Percentiles rank a stretch among this genome's conserved stretches.
Evolutionary conservation across 441 rosid species (phyloP).

Genomic region (Hura crepitans): DNA sequence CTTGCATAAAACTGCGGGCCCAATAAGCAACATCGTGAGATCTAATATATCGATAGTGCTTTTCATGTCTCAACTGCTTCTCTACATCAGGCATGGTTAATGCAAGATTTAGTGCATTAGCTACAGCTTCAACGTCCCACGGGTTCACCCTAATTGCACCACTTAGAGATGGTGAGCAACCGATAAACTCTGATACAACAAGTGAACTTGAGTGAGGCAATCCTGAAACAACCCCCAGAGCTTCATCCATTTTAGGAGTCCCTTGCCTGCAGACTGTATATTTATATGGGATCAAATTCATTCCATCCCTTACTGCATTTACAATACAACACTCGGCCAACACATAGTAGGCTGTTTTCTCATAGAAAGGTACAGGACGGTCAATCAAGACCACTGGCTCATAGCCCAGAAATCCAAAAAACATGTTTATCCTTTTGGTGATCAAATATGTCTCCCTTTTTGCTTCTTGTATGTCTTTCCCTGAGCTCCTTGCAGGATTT

Average conservation of each 20-base stretch:
- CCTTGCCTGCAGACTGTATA: conserved; percentile 74
- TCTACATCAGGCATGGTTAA: conserved; percentile 46
- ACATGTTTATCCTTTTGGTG: conserved; percentile 56
- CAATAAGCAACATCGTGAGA: conserved; percentile 82
- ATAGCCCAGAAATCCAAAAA: conserved; percentile 52
- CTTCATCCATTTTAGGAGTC: conserved; percentile 47
- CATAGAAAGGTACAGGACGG: conserved; percentile 53
- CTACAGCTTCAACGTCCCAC: conserved; percentile 64
- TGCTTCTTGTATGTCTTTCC: conserved; percentile 71
- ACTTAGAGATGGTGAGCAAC: conserved; percentile 81
- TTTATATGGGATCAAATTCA: conserved; percentile 78
- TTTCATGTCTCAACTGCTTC: conserved; percentile 66
- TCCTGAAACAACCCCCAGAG: conserved; percentile 41
- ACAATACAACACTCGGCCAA: conserved; percentile 72
- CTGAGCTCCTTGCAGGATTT: conserved; percentile 76
- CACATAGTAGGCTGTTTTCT: conserved; percentile 72
- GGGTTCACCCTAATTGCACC: conserved; percentile 84
- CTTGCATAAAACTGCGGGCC: conserved; percentile 73
- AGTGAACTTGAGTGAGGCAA: conserved; percentile 56
- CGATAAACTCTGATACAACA: conserved; percentile 70
- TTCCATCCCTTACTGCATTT: conserved; percentile 77
- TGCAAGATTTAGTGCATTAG: conserved; percentile 53
- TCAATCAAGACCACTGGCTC: conserved; percentile 77
- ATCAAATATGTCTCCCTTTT: conserved; percentile 48
- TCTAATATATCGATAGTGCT: conserved; percentile 70